Base-by-base conservation (phyloP, 2,329 filamentous ascomycete species). In the Botrytis squamosa region DNA sequence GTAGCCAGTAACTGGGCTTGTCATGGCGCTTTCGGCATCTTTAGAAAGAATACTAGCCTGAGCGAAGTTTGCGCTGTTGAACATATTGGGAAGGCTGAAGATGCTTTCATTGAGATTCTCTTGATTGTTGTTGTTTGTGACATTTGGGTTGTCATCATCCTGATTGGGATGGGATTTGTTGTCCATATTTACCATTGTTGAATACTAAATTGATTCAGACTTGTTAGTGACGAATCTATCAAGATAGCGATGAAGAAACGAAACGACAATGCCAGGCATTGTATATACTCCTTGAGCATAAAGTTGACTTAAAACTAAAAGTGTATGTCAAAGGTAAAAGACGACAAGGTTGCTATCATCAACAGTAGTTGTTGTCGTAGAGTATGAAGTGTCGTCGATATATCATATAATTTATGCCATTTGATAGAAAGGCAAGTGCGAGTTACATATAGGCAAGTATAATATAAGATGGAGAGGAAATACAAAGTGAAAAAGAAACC, bases 31-130 rank as follows among this genome's bases (percentile, higher is more conserved):
- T 36, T 66, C 44, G 3, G 29, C 29, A 42, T 29, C 25, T 33
- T 57, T 33, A 7, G 49, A 57, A 16, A 69, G 3, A 25, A 57
- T 57, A 18, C 66, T 57, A 42, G 66, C 66, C 29, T 57, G 49
- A 33, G 38, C 49, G 49, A 69, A 69, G 49, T 57, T 57, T 57
- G 49, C 46, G 18, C 46, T 57, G n/a, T 69, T 69, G n/a, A 69
- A 69, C 16, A 69, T 40, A 25, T 33, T 69, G 20, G 49, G 66
- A 33, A 44, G 42, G 3, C 66, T 38, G 18, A 69, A 69, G 49
- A 69, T 69, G 38, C n/a, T 42, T 33, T 25, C 49, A 33, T 42
- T 69, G 25, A 40, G 49, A 25, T 44, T 59, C 42, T 20, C 3
- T 44, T n/a, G 55, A 7, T 20, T 42, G n/a, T 36, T 46, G 40